Evolutionary conservation across 495 filamentous ascomycete genomes (phyloP), one percentile per base, ranked within the genome.

Genomic region (Hypoxylon fuscum): DNA sequence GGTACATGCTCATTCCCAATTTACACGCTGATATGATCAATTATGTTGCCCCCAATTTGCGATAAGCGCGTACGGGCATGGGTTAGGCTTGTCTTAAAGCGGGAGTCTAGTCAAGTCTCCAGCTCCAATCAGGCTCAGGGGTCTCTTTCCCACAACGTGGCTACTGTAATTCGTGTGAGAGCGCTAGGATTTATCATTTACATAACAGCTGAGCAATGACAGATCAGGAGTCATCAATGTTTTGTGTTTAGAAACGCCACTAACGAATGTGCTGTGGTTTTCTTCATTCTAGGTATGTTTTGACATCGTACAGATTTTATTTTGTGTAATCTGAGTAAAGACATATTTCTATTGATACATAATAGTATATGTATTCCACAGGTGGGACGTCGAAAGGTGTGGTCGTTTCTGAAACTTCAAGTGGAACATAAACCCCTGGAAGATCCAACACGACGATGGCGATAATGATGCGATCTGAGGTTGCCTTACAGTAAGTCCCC

Each of bases 401-500:
- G 52, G 50, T 47, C 55, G 20, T 57, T 59, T 55, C 64, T 70
- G 68, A 70, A 70, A 70, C 68, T 49, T 55, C 23, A 60, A 64
- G 60, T 70, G 68, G 68, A 64, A 70, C 68, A 58, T 61, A 27
- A 64, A 51, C 55, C 31, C 68, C 59, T 63, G 62, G 51, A 41
- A 66, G 62, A 61, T 66, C 62, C 56, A 54, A 60, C 50, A 60
- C 40, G 7, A 41, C 51, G 56, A 66, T 61, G 51, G 47, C 41
- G 55, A 69, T 63, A 57, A 60, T 66, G 62, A 66, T 66, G 62
- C 56, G 55, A 66, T 66, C 55, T 60, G 32, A 52, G 40, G 43
- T 44, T 55, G 47, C 32, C 53, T 55, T 56, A 49, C 48, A 54
- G 31, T 43, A 37, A 62, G 21, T 58, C 25, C 43, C 15, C 20